Percentiles rank a stretch among this genome's conserved stretches.
These are phyloP conservation scores for Saprolegnia diclina DNA, from an alignment of 352 stramenopile genomes.

Conservation along the genomic window DNA sequence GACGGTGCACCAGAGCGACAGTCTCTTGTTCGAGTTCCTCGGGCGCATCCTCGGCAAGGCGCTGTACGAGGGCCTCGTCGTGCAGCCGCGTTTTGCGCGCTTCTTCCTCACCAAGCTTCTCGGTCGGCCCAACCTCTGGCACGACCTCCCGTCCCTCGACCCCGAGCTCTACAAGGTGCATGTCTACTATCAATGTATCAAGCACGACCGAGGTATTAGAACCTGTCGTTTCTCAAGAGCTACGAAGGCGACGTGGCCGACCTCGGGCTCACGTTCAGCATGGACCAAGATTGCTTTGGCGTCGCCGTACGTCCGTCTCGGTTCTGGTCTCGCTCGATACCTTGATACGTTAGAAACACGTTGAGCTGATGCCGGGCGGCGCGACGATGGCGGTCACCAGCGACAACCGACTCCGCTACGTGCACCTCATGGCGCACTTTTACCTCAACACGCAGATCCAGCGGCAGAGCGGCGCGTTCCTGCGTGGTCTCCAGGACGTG, in stretches of 20 bases:
- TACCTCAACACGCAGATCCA: conserved; percentile 92
- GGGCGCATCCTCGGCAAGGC: conserved; percentile 93
- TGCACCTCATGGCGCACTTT: conserved; percentile 94
- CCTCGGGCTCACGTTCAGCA: conserved; percentile 88
- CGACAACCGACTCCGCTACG: conserved; percentile 92
- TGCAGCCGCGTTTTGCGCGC: conserved; percentile 94
- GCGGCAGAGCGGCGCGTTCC: conserved; percentile 91
- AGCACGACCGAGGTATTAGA: conserved; percentile 35
- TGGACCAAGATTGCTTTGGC: conserved; percentile 86
- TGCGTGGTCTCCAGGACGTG: conserved; percentile 87
- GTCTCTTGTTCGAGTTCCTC: conserved; percentile 94
- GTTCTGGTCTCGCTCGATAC: neutral
- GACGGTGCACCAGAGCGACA: conserved; percentile 82
- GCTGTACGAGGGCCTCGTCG: conserved; percentile 93
- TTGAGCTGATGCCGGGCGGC: conserved; percentile 88
- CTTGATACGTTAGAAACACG: conserved; percentile 40
- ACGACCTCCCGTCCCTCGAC: conserved; percentile 91
- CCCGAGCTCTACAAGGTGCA: conserved; percentile 88
- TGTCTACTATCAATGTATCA: neutral
- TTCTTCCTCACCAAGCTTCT: conserved; percentile 95
- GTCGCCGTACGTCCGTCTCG: conserved; percentile 31
- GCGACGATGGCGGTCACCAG: conserved; percentile 85
- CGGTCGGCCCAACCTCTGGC: conserved; percentile 57
- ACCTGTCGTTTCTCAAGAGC: conserved; percentile 94
- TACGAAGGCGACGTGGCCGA: conserved; percentile 91